Percentiles rank a stretch among this genome's conserved stretches.
phyloP scores from a whole-genome alignment of 352 stramenopile genomes.

The Thalassiosira tumida region DNA sequence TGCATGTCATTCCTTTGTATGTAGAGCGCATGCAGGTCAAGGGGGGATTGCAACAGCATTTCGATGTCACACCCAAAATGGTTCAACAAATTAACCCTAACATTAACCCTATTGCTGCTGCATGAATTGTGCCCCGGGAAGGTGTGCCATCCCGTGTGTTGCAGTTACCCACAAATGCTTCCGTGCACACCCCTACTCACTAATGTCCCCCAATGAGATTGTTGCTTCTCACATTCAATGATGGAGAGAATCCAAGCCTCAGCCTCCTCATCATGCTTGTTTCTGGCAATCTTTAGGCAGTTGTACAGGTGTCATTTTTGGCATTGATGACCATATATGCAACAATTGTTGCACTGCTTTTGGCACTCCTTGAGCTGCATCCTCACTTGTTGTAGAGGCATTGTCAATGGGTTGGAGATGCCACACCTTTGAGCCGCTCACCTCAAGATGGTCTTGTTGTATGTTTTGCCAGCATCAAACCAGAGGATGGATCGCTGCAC shows the following conservation, averaged over 20 bases:
- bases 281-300: conserved; percentile 9
- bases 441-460: conserved; percentile 36
- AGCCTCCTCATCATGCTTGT: background rate
- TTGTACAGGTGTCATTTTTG: conserved; percentile 20
- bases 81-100: too few relatives aligned
- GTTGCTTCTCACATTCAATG: conserved; percentile 39
- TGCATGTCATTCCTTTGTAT: too few relatives aligned
- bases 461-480: conserved; percentile 3
- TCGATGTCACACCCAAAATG: too few relatives aligned
- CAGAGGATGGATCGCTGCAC: conserved; percentile 31
- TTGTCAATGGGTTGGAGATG: conserved; percentile 14
- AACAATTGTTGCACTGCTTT: conserved; percentile 44
- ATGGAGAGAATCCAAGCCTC: conserved; percentile 41
- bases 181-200: too few relatives aligned
- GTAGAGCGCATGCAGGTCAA: too few relatives aligned
- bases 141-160: too few relatives aligned
- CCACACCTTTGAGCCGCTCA: conserved; percentile 5
- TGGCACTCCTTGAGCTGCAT: conserved; percentile 15
- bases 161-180: too few relatives aligned
- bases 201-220: conserved; percentile 41
- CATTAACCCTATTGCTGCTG: too few relatives aligned
- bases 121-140: too few relatives aligned
- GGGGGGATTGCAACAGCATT: too few relatives aligned
- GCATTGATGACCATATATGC: conserved; percentile 21
- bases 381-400: background rate